Percentiles rank a stretch among this genome's conserved stretches.
phyloP scores from a whole-genome alignment of 176 grass and related monocot species.

The Ampelocalamus luodianensis region DNA sequence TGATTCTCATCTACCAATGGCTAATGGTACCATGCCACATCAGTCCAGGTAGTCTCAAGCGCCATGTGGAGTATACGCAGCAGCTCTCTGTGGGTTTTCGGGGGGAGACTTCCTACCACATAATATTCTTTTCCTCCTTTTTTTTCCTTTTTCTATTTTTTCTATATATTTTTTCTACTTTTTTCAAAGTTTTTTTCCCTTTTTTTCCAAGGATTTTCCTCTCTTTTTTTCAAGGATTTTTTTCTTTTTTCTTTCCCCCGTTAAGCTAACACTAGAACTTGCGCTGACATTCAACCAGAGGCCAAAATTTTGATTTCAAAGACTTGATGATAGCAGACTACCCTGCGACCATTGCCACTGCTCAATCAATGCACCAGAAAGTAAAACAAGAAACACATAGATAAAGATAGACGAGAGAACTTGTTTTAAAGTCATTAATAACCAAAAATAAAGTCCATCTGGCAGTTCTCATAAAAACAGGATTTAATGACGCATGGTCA shows the following conservation, averaged over 20 bases:
- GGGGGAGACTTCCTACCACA: constrained; percentile 40
- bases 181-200: constrained; percentile 28
- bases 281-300: constrained; percentile 42
- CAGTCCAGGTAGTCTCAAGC: constrained; percentile 48
- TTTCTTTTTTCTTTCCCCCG: constrained; percentile 42
- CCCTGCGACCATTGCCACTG: constrained; percentile 67
- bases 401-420: constrained; percentile 3
- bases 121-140: background rate
- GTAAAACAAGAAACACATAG: constrained; percentile 2
- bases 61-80: constrained; percentile 22
- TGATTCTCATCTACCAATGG: constrained; percentile 46
- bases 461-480: background rate
- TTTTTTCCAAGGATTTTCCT: constrained; percentile 24
- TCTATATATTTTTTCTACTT: background rate
- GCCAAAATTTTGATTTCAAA: constrained; percentile 59
- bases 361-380: constrained; percentile 53
- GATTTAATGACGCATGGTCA: background rate
- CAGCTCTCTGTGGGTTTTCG: constrained; percentile 21
- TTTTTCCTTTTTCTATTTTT: constrained; percentile 7
- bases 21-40: constrained; percentile 47
- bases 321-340: constrained; percentile 63
- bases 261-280: constrained; percentile 56
- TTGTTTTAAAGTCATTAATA: background rate
- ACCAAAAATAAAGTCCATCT: background rate
- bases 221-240: constrained; percentile 20